Base-by-base conservation (phyloP, 2,329 filamentous ascomycete genomes). In the Colletotrichum kahawae region DNA sequence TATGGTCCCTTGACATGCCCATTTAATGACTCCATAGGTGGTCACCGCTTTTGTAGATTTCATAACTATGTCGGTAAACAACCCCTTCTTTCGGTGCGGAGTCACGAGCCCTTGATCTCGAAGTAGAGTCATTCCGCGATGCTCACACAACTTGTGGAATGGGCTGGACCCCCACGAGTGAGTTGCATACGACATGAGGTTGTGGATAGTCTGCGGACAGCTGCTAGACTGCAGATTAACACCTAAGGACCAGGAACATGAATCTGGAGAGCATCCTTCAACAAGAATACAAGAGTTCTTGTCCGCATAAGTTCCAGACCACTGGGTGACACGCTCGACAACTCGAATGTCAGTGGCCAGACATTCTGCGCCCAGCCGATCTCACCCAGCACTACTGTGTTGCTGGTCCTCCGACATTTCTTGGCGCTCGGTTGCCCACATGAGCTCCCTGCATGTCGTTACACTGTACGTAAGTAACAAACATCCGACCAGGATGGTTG, bases 351-450 rank as follows among this genome's bases (percentile, higher is more conserved):
- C 33, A 57, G 13, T 67, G 68, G 56, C n/a, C 54, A 72, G 62
- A 70, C 29, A 27, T 38, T 24, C 66, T n/a, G 21, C 56, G 48
- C 59, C 27, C 8, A 38, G 62, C 12, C 27, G 27, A 33, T 29
- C 24, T 59, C 38, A 65, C 29, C 57, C 36, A 21, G 48, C 24
- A 33, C 18, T 18, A 31, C 13, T 14, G 7, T 18, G 8, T 34
- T 29, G 38, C 31, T n/a, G 38, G 36, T 67, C 29, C 24, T 12
- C 60, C 36, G 29, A 70, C 62, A 31, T 13, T 38, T n/a, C 63
- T 72, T 34, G 63, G 57, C 27, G 63, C 56, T 59, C 56, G 72
- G 57, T 34, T 67, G 43, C 43, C 63, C 56, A 72, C 72, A 75
- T 24, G 4, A 34, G 21, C 38, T 38, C 72, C 69, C 29, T 72